Percentiles rank a stretch among this genome's conserved stretches.
Conservation (phyloP, 306 rosid species). For the Ochetophila trinervis region DNA sequence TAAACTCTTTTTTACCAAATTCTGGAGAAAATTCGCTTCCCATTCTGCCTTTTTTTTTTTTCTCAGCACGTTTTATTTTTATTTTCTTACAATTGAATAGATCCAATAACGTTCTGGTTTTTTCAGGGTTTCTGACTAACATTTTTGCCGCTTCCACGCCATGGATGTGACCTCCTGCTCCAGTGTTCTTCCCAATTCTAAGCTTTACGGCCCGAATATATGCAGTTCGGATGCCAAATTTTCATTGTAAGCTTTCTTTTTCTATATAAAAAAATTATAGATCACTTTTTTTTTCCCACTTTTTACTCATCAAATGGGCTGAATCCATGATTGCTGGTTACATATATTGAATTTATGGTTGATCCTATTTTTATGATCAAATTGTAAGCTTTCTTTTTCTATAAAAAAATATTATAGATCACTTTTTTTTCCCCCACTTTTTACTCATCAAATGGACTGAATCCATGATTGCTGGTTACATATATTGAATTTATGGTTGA, state of each 20-base stretch:
- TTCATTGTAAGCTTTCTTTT: constrained; percentile 38
- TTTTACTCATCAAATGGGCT: no score
- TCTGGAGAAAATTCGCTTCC: not conserved
- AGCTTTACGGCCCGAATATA: constrained; percentile 17
- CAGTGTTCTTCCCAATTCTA: constrained; percentile 25
- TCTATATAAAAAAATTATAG: not conserved
- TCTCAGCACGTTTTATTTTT: no score
- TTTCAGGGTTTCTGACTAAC: constrained; percentile 4
- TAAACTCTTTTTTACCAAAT: no score
- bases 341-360: no score
- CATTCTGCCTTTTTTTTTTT: not conserved
- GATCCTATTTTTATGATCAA: no score
- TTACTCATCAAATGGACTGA: no score
- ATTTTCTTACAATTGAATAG: not conserved
- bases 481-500: no score
- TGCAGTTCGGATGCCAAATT: constrained; percentile 28
- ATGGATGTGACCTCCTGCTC: constrained; percentile 45
- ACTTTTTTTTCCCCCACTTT: not conserved
- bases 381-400: constrained; percentile 34
- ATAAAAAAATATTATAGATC: not conserved
- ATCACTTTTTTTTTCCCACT: not conserved
- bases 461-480: no score
- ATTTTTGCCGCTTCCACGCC: constrained; percentile 6
- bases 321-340: no score
- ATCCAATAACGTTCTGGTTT: not conserved